Percentiles rank a stretch among this genome's conserved stretches.
These are phyloP conservation scores for Leavenworthia alabamica DNA, from an alignment of 345 rosid genomes.

Conservation along the genomic window DNA sequence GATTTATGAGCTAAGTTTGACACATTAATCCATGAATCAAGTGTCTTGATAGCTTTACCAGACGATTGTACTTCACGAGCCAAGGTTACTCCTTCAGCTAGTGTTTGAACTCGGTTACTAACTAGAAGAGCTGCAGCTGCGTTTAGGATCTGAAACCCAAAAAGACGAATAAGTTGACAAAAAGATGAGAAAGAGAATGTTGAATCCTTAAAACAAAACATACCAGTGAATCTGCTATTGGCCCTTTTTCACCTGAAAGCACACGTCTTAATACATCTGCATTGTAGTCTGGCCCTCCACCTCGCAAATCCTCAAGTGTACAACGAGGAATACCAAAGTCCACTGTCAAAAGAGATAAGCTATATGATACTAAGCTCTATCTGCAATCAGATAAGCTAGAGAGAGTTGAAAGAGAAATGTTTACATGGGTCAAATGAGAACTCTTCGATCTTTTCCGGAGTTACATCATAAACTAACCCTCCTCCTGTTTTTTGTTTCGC, in stretches of 20 bases:
- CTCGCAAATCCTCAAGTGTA: constrained; percentile 61
- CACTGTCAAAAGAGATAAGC: constrained; percentile 41
- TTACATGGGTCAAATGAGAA: constrained; percentile 89
- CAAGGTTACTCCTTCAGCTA: constrained; percentile 62
- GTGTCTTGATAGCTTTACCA: constrained; percentile 68
- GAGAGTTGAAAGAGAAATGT: constrained; percentile 13
- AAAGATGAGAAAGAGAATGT: background rate
- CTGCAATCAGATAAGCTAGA: no score
- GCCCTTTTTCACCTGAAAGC: constrained; percentile 69
- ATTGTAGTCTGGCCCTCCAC: constrained; percentile 74
- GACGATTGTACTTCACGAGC: constrained; percentile 74
- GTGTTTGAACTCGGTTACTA: constrained; percentile 43
- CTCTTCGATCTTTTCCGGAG: constrained; percentile 55
- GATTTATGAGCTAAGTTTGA: no score
- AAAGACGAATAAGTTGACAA: background rate
- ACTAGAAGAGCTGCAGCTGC: constrained; percentile 92
- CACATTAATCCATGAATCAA: constrained; percentile 68
- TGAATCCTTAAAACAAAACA: constrained; percentile 23
- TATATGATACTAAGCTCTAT: background rate
- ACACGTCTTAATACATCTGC: constrained; percentile 59
- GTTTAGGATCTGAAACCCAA: constrained; percentile 68
- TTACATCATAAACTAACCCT: constrained; percentile 64
- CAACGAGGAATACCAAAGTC: constrained; percentile 90
- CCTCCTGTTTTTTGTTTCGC: constrained; percentile 43
- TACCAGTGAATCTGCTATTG: constrained; percentile 82